Base-by-base conservation (phyloP, 2,329 filamentous ascomycete genomes). In the Davidsoniella neocaledoniae region DNA sequence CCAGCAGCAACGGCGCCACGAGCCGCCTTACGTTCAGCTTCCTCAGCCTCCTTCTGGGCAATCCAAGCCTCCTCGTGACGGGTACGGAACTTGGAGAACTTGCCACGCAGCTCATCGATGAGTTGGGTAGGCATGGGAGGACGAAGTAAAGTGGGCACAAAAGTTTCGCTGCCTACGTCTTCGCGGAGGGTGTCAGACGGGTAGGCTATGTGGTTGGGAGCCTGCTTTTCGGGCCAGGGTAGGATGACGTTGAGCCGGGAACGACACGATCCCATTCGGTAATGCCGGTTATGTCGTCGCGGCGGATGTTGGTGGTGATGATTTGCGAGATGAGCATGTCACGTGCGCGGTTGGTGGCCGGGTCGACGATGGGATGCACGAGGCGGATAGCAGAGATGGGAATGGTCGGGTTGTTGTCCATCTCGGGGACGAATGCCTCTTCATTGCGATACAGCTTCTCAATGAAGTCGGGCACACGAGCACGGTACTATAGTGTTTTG, bases 81-180 rank as follows among this genome's bases (percentile, higher is more conserved):
- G 48, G 80, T 86, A 59, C 87, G 74, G 76, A 88, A 91, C 58
- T 74, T 77, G 57, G 81, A 84, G 72, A 81, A 94, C 62, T 79
- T 82, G 69, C 83, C 82, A 61, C 87, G 75, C 61, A 96, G 71
- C 70, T 96, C 90, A 62, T 94, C 80, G 56, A 94, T 73, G 37
- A 95, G 74, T n/a, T 65, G 67, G 26, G 71, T 66, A 4, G 90
- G 87, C 73, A 94, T 86, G 12, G 90, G 90, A 23, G 83, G 74
- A 14, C 74, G 70, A 25, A 87, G 69, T 21, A 96, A 70, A 36
- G 78, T 83, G n/a, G 88, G 87, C 49, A 81, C 70, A 62, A 84
- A 94, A 1, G 83, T 85, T 59, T 69, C 71, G 55, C 77, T 72
- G 59, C 94, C 85, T 52, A 86, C 83, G 50, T 81, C 74, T 61